Base-by-base conservation (phyloP, 257 asterid genomes). In the Rehmannia glutinosa region DNA sequence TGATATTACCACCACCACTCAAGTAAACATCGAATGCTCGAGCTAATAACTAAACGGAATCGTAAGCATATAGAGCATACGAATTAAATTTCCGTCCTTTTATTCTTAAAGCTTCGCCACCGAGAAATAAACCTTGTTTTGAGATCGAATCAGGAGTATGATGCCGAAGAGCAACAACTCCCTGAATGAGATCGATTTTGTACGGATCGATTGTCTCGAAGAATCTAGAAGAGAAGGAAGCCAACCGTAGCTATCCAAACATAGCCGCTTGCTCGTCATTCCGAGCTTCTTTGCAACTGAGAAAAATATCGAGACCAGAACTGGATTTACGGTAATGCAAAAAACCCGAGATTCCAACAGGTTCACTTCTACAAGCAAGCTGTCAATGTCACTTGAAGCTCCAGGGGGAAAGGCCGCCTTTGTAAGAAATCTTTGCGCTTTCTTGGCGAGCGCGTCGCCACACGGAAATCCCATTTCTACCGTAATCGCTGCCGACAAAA, bases 171-270 rank as follows among this genome's bases (percentile, higher is more conserved):
- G 87, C 78, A 33, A 89, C 64, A 21, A 85, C 87, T 21, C 96
- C 95, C 77, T 87, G 86, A 61, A 89, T 64, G 41, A 83, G 52
- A 62, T 82, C 80, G 20, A 61, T 30, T 2, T 70, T 81, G 8
- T 72, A 65, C 1, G 68, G 65, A 63, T 61, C 76, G 23, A 74
- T 43, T 32, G 73, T 39, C 27, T 77, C 79, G 77, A 73, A 49
- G 82, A 69, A 75, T 89, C 96, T 21, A 89, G 75, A 70, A 80
- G 23, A 56, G 87, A 70, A 24, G 86, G 57, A 67, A 89, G 95
- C 96, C 95, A 89, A 79, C 88, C 0, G 93, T 88, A 11, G 96
- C 78, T 73, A 91, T 86, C 96, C 95, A 91, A 11, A 88, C 96
- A 68, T 86, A 88, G 70, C 87, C 87, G 4, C n/a, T 59, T 74